phyloP scores from a whole-genome alignment of 129 eudicot species.

The Mikania micrantha region DNA sequence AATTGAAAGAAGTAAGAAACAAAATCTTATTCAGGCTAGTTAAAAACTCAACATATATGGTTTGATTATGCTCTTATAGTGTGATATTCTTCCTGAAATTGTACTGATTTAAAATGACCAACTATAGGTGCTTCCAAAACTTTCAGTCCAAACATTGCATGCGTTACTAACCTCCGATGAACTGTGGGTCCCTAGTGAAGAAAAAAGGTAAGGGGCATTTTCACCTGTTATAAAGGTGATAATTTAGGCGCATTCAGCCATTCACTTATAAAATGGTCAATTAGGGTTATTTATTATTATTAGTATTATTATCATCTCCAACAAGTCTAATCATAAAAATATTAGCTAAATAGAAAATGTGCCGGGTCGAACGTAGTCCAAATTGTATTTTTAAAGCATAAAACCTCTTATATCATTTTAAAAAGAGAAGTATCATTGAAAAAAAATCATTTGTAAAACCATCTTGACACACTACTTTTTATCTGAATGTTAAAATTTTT shows the following conservation, averaged over 20 bases:
- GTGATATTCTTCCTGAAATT: slow-evolving; percentile 1
- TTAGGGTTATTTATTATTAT: background rate
- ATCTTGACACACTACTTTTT: background rate
- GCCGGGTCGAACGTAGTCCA: background rate
- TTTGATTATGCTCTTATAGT: background rate
- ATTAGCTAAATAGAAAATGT: background rate
- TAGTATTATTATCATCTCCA: no score
- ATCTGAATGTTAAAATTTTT: background rate
- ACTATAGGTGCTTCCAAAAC: slow-evolving; percentile 89
- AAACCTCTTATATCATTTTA: background rate
- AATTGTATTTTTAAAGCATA: background rate
- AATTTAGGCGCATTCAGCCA: background rate
- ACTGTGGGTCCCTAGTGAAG: slow-evolving; percentile 96
- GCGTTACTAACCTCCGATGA: slow-evolving; percentile 91
- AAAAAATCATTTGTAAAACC: background rate
- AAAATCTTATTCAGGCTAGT: slow-evolving; percentile 6
- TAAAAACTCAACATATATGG: background rate
- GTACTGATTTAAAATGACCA: background rate
- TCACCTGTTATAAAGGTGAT: slow-evolving; percentile 1
- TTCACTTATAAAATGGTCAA: background rate
- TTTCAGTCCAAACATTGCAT: slow-evolving; percentile 83
- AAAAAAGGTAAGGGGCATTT: slow-evolving; percentile 58
- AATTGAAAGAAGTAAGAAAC: slow-evolving; percentile 75
- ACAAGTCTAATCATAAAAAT: background rate
- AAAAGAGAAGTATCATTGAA: background rate